phyloP scores from a whole-genome alignment of 129 eudicot genomes.

The Flaveria bidentis region DNA sequence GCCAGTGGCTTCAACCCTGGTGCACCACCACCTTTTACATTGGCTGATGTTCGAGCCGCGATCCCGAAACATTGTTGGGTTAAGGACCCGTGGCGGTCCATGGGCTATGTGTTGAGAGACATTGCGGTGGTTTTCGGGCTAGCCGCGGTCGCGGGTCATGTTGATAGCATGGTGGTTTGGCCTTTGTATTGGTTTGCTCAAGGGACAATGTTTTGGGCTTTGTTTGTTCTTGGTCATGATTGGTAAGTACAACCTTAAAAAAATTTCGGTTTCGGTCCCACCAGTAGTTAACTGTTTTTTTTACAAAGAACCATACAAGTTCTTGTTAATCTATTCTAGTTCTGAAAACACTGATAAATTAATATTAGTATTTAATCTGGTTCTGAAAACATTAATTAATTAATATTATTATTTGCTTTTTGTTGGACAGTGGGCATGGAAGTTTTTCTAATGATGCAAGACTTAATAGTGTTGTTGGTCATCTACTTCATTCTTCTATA shows the following conservation, averaged over 20 bases:
- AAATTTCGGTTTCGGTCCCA: too few species aligned
- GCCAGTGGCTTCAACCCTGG: constrained; percentile 63
- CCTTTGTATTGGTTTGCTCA: constrained; percentile 98
- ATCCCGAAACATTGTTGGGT: constrained; percentile 94
- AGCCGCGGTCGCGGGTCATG: constrained; percentile 76
- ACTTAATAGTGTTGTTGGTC: constrained; percentile 89
- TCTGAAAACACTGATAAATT: too few species aligned
- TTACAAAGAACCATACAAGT: too few species aligned
- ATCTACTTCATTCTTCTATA: constrained; percentile 87
- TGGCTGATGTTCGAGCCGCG: constrained; percentile 68
- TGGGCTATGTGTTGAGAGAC: constrained; percentile 83
- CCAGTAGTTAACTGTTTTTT: too few species aligned
- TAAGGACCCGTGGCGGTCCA: constrained; percentile 83
- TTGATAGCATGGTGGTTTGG: constrained; percentile 84
- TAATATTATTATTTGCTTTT: constrained; percentile 8
- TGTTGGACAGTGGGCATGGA: constrained; percentile 80
- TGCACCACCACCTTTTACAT: constrained; percentile 74
- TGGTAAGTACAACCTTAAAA: constrained; percentile 48
- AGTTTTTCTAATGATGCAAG: constrained; percentile 78
- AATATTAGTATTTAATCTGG: too few species aligned
- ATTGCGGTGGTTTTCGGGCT: constrained; percentile 76
- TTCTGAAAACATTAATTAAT: too few species aligned
- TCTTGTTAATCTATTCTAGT: too few species aligned
- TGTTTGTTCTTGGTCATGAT: constrained; percentile 99
- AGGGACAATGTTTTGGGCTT: constrained; percentile 98